Conservation (phyloP, 305 asterid genomes). For the Fraxinus dipetala region DNA sequence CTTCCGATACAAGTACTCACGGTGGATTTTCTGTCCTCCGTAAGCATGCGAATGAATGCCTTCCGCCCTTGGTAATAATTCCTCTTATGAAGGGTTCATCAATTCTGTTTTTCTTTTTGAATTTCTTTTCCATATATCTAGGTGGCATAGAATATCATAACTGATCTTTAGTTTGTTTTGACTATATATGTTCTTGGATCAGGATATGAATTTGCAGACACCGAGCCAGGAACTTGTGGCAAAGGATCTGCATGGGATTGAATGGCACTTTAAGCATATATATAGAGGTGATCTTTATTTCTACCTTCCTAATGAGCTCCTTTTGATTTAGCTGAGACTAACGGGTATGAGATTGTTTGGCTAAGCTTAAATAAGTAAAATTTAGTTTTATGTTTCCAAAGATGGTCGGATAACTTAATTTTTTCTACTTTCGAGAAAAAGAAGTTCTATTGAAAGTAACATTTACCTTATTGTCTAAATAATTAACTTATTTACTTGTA, state of each 20-base stretch:
- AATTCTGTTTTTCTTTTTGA: not conserved
- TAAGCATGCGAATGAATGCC: conserved; percentile 75
- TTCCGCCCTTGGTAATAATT: conserved; percentile 74
- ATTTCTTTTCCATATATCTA: not conserved
- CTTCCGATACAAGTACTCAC: conserved; percentile 82
- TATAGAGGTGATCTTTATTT: conserved; percentile 61
- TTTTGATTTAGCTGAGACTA: not conserved
- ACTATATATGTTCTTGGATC: conserved; percentile 15
- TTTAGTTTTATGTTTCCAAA: not conserved
- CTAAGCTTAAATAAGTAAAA: not conserved
- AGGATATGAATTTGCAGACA: conserved; percentile 85
- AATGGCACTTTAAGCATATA: conserved; percentile 95
- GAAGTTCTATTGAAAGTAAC: not conserved
- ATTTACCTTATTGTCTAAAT: not conserved
- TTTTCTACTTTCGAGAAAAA: not conserved
- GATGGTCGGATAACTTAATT: not conserved
- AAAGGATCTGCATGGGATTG: conserved; percentile 77
- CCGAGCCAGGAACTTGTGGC: conserved; percentile 89
- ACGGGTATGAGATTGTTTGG: not conserved
- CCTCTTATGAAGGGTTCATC: not conserved
- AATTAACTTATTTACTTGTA: not conserved
- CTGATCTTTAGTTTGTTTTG: conserved; percentile 3
- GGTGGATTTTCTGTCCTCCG: conserved; percentile 83
- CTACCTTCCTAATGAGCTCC: not conserved
- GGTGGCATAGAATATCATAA: not conserved